A percentile compares a stretch with the other conserved stretches of the same genome.
phyloP scores from a whole-genome alignment of 2,329 filamentous ascomycete genomes.

The Ceratocystis papillata region DNA sequence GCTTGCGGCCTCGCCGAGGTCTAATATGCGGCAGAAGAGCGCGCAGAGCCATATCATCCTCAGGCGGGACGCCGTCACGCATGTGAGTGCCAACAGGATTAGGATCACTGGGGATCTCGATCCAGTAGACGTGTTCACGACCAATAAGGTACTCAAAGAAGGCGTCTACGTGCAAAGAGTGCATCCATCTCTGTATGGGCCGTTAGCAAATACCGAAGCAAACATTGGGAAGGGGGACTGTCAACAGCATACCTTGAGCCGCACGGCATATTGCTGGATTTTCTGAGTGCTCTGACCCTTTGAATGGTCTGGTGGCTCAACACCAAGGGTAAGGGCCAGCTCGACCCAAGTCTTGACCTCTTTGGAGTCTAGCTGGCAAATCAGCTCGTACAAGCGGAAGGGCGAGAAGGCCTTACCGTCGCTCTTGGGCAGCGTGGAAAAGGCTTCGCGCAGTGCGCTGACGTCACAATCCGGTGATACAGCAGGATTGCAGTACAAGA shows the following conservation, averaged over 20 bases:
- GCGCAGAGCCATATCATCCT: conserved; percentile 80
- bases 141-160: conserved; percentile 80
- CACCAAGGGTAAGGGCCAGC: conserved; percentile 73
- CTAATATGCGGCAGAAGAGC: conserved; percentile 69
- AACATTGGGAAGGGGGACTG: not conserved
- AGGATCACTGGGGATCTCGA: conserved; percentile 55
- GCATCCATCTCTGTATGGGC: conserved; percentile 70
- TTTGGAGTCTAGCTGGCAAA: conserved; percentile 64
- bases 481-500: conserved; percentile 82
- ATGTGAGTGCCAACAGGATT: conserved; percentile 53
- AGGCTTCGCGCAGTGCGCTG: conserved; percentile 58
- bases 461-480: conserved; percentile 59
- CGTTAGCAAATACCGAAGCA: not conserved
- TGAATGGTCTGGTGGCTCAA: conserved; percentile 68
- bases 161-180: conserved; percentile 86
- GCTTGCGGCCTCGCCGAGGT: conserved; percentile 51
- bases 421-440: conserved; percentile 70
- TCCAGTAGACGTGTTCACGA: conserved; percentile 62
- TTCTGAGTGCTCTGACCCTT: conserved; percentile 88
- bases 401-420: conserved; percentile 79
- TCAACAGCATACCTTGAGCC: conserved; percentile 58
- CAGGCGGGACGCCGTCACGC: conserved; percentile 70
- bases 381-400: conserved; percentile 64
- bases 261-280: conserved; percentile 86
- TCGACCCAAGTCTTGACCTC: conserved; percentile 92